Conservation (phyloP, 257 asterid species). For the Rhazya stricta region DNA sequence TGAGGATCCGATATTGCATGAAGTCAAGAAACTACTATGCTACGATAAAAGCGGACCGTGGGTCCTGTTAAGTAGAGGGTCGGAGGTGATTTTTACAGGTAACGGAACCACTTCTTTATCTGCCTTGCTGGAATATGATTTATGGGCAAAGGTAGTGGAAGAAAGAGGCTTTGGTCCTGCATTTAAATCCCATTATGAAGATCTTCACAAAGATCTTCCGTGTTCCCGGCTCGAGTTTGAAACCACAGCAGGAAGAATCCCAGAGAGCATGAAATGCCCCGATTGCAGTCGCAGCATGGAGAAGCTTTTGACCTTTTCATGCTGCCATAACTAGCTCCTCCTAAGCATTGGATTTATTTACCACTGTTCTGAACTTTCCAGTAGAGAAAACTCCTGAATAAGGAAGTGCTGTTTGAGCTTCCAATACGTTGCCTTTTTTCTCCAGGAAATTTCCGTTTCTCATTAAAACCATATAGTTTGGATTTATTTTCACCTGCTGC, state of each 20-base stretch:
- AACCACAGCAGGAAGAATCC: constrained; percentile 31
- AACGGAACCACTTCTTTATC: background rate
- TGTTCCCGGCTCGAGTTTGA: constrained; percentile 46
- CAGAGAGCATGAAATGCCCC: constrained; percentile 46
- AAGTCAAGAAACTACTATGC: constrained; percentile 3
- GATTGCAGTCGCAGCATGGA: constrained; percentile 50
- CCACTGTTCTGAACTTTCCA: too few relatives aligned
- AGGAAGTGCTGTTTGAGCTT: too few relatives aligned
- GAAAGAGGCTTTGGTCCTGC: constrained; percentile 1
- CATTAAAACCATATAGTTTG: too few relatives aligned
- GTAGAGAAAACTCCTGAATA: too few relatives aligned
- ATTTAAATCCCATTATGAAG: background rate
- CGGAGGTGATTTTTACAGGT: background rate
- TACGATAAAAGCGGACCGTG: constrained; percentile 17
- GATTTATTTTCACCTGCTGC: too few relatives aligned
- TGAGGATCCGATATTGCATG: constrained; percentile 12
- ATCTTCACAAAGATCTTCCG: constrained; percentile 31
- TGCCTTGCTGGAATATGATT: background rate
- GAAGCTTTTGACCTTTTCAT: constrained; percentile 47
- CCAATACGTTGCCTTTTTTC: too few relatives aligned
- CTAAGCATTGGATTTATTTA: background rate
- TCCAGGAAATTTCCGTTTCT: too few relatives aligned
- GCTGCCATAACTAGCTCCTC: constrained; percentile 27
- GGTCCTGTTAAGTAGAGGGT: constrained; percentile 15
- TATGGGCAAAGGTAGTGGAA: constrained; percentile 1